A percentile compares a stretch with the other conserved stretches of the same genome.
These are phyloP conservation scores for Schrenkiella parvula DNA, from an alignment of 345 rosid species.

Conservation along the genomic window DNA sequence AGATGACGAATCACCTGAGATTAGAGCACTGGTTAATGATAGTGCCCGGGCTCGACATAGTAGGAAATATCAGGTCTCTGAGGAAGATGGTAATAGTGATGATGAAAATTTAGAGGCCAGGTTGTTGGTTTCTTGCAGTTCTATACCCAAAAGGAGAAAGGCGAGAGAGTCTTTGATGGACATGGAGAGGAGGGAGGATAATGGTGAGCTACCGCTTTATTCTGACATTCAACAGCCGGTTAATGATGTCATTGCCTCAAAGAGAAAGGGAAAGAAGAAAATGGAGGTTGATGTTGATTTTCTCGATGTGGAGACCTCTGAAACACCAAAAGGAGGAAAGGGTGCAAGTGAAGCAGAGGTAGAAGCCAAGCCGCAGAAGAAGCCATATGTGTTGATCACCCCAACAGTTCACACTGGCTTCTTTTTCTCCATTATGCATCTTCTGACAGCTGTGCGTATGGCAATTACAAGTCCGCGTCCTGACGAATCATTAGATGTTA, in stretches of 20 bases:
- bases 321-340: slow-evolving; percentile 44
- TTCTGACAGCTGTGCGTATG: slow-evolving; percentile 91
- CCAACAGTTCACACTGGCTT: slow-evolving; percentile 94
- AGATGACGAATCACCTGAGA: slow-evolving; percentile 49
- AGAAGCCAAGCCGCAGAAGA: slow-evolving; percentile 73
- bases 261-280: slow-evolving; percentile 72
- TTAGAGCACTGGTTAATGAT: slow-evolving; percentile 40
- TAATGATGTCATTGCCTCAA: slow-evolving; percentile 45
- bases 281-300: slow-evolving; percentile 46
- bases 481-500: slow-evolving; percentile 62
- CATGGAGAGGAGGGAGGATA: slow-evolving; percentile 42
- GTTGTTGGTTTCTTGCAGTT: slow-evolving; percentile 48
- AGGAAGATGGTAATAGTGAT: slow-evolving; percentile 37
- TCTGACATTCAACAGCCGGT: slow-evolving; percentile 31
- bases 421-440: slow-evolving; percentile 93
- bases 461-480: slow-evolving; percentile 65
- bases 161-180: slow-evolving; percentile 48
- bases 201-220: slow-evolving; percentile 38
- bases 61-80: slow-evolving; percentile 51
- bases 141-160: slow-evolving; percentile 61
- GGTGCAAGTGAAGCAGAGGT: slow-evolving; percentile 53
- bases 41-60: slow-evolving; percentile 34
- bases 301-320: slow-evolving; percentile 51
- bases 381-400: slow-evolving; percentile 76
- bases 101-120: slow-evolving; percentile 54